Evolutionary conservation across 1,139 yeast species (phyloP), one percentile per base, ranked within the genome.

Genomic region (Candida tropicalis): DNA sequence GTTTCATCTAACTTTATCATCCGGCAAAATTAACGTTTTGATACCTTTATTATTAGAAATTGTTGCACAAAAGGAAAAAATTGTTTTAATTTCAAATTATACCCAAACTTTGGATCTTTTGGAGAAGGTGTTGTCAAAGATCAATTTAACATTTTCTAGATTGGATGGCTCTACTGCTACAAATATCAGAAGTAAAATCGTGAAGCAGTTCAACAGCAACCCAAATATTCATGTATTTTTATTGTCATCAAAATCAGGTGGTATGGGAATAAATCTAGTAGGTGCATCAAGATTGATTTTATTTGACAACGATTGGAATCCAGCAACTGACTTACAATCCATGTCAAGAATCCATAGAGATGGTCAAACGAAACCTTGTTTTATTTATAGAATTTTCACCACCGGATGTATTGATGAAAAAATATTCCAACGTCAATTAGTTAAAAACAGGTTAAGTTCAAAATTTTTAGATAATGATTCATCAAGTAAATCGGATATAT

Each of bases 271-370:
- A 33, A 95, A 93, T 57, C 68, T 93, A 29, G 77, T 88, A 24
- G 99, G 99, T 1, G 99, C 96, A 0, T 89, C 96, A 0, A 70
- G 98, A 24, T 66, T 93, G 27, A 75, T 93, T 2, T 65, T 93
- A 18, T 87, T 87, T 56, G 98, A 90, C 57, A 87, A 91, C 48
- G 97, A 90, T 57, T 88, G 96, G 96, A 93, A 95, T 52, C 99
- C 99, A 0, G 81, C 97, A 0, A 77, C 87, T 10, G 99, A 93
- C 60, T 63, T 87, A 23, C 99, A 93, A 62, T 96, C 98, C 0
- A 89, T 93, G 96, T 96, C 97, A 0, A 68, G 99, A 49, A 84
- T 93, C 5, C 97, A 91, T 57, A 71, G 99, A 52, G 97, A 93
- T 60, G 99, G 99, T 0, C 99, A 93, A 60, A 75, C 65, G 42